Evolutionary conservation across 176 grass and related monocot species (phyloP).

Genomic region (Carex littledalei): DNA sequence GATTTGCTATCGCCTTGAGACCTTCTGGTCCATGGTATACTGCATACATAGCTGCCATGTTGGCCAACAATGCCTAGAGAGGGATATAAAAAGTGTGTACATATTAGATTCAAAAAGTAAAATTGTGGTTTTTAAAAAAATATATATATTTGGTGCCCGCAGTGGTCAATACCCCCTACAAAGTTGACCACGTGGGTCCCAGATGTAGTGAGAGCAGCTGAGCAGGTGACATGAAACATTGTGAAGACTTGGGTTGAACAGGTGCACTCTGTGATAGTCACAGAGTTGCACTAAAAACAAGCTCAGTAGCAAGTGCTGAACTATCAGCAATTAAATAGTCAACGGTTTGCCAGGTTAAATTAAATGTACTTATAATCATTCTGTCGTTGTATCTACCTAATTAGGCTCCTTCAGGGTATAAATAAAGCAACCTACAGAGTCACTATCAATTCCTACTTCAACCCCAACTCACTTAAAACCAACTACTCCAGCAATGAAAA

Average conservation of each 20-base stretch:
- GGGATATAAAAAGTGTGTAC: not conserved
- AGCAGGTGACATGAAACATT: not conserved
- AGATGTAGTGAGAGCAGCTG: too few species aligned
- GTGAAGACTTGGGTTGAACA: not conserved
- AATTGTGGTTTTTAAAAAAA: too few species aligned
- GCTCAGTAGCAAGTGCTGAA: not conserved
- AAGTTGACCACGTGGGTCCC: too few species aligned
- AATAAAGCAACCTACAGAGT: constrained; percentile 7
- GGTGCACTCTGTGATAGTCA: not conserved
- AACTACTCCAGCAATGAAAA: not conserved
- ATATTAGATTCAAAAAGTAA: not conserved
- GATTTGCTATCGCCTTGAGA: constrained; percentile 71
- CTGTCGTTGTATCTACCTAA: constrained; percentile 16
- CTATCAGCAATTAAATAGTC: not conserved
- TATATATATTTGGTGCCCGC: not conserved
- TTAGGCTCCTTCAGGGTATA: too few species aligned
- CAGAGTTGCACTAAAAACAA: not conserved
- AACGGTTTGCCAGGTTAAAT: not conserved
- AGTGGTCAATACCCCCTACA: too few species aligned
- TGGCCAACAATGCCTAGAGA: constrained; percentile 84
- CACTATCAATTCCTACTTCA: not conserved
- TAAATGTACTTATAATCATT: constrained; percentile 5
- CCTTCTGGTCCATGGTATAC: constrained; percentile 97
- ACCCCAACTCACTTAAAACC: not conserved
- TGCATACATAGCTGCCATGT: constrained; percentile 99